These are phyloP conservation scores for Hyphodiscus sp. DNA, from an alignment of 2,329 filamentous ascomycete species.

Conservation along the genomic window DNA sequence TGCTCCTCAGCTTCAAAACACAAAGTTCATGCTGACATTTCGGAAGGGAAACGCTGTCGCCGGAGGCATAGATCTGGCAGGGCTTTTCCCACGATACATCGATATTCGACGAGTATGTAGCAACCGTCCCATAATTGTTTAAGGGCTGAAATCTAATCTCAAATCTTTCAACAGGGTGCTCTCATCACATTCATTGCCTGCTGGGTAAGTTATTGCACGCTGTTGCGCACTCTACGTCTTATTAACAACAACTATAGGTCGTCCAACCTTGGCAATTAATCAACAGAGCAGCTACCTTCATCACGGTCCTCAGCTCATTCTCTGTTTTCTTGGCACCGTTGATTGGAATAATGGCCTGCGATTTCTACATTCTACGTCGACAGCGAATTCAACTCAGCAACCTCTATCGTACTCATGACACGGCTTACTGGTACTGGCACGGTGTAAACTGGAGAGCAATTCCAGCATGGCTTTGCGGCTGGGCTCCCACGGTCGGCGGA, in stretches of 20 bases:
- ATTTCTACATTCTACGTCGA: slow-evolving; percentile 38
- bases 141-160: neutral
- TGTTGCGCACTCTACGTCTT: neutral
- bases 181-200: slow-evolving; percentile 36
- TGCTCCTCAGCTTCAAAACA: neutral
- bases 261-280: slow-evolving; percentile 42
- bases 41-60: slow-evolving; percentile 13
- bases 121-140: neutral
- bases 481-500: slow-evolving; percentile 11
- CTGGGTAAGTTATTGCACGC: slow-evolving; percentile 15
- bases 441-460: slow-evolving; percentile 40
- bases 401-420: slow-evolving; percentile 37
- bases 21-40: neutral
- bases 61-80: slow-evolving; percentile 41
- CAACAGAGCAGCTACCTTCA: slow-evolving; percentile 37
- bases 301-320: slow-evolving; percentile 23
- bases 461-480: slow-evolving; percentile 33
- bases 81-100: slow-evolving; percentile 38
- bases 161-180: slow-evolving; percentile 30
- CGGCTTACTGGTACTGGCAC: slow-evolving; percentile 36
- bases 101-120: slow-evolving; percentile 32
- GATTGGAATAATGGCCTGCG: slow-evolving; percentile 37
- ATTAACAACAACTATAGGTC: slow-evolving; percentile 8
- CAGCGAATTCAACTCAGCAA: slow-evolving; percentile 36
- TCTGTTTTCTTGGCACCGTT: slow-evolving; percentile 40